Base-by-base conservation (phyloP, 805 yeast species). In the Kodamaea lidongshanica region DNA sequence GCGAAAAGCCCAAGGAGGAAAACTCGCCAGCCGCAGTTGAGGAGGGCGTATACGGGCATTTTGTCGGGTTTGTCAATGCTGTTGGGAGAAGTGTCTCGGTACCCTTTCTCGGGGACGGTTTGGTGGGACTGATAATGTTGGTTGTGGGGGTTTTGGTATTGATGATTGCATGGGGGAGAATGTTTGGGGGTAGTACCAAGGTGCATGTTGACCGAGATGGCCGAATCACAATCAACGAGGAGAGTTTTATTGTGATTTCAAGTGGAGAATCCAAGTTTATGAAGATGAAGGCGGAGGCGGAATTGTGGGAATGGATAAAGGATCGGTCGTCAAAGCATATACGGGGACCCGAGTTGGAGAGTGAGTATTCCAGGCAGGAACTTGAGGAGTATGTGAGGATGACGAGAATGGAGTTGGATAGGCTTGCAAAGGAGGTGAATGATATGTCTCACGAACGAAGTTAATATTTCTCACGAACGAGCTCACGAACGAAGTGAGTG, bases 281-380 rank as follows among this genome's bases (percentile, higher is more conserved):
- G 38, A 43, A 54, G 12, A 43, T 59, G 36, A 61, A 64, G 33
- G 71, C 75, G 36, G 87, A 83, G 52, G 61, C 67, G 11, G 67
- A 68, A 14, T 47, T 83, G 25, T 83, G 92, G 92, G 67, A 73
- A 26, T 83, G 94, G 94, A 64, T 83, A 31, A 56, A 58, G 17
- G 51, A 51, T 3, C 35, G 66, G n/a, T n/a, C n/a, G n/a, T n/a
- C n/a, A n/a, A n/a, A n/a, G n/a, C n/a, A n/a, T n/a, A n/a, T n/a
- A n/a, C n/a, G n/a, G n/a, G n/a, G n/a, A n/a, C n/a, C n/a, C n/a
- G n/a, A n/a, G n/a, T n/a, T n/a, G n/a, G n/a, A n/a, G n/a, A n/a
- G n/a, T n/a, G 32, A 41, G 16, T 55, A 57, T 38, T 47, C 52
- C 11, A 44, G 54, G 23, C 74, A 70, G 43, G 74, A 72, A 32